Percentiles rank a stretch among this genome's conserved stretches.
phyloP scores from a whole-genome alignment of 163 green algal genomes.

The Chloromonas sp. region DNA sequence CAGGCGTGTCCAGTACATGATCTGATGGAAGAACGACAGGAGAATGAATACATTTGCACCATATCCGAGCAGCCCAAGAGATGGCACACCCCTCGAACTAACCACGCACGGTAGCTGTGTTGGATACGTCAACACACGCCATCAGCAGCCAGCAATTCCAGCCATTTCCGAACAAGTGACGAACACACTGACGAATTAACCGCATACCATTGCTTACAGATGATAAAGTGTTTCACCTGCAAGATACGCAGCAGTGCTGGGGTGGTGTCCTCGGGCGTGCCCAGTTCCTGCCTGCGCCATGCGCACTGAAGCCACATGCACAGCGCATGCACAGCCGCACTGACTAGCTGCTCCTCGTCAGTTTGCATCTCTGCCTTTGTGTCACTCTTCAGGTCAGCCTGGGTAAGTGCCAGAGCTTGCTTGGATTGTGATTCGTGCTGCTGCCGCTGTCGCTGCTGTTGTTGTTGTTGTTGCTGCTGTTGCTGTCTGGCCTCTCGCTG shows the following conservation, averaged over 20 bases:
- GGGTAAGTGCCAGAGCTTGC: background rate
- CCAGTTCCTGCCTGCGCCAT: slow-evolving; percentile 2
- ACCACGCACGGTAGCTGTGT: background rate
- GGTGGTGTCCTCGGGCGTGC: slow-evolving; percentile 20
- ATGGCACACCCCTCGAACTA: background rate
- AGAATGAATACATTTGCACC: background rate
- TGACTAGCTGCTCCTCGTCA: slow-evolving; percentile 10
- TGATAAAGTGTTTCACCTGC: background rate
- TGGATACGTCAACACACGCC: no score
- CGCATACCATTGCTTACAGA: no score
- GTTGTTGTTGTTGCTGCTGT: background rate
- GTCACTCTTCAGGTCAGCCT: no score
- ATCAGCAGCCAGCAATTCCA: no score
- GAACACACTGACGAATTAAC: no score
- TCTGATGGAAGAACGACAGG: background rate
- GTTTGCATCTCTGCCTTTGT: background rate
- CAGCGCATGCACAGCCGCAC: slow-evolving; percentile 28
- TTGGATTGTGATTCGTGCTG: no score
- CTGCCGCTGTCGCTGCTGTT: no score
- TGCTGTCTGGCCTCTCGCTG: slow-evolving; percentile 8
- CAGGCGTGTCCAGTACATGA: background rate
- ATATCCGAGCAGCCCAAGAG: background rate
- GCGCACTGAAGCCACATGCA: slow-evolving; percentile 34
- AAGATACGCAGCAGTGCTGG: slow-evolving; percentile 39
- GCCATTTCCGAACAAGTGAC: no score